phyloP scores from a whole-genome alignment of 2,329 filamentous ascomycete genomes.

The Cladosporium sp. region DNA sequence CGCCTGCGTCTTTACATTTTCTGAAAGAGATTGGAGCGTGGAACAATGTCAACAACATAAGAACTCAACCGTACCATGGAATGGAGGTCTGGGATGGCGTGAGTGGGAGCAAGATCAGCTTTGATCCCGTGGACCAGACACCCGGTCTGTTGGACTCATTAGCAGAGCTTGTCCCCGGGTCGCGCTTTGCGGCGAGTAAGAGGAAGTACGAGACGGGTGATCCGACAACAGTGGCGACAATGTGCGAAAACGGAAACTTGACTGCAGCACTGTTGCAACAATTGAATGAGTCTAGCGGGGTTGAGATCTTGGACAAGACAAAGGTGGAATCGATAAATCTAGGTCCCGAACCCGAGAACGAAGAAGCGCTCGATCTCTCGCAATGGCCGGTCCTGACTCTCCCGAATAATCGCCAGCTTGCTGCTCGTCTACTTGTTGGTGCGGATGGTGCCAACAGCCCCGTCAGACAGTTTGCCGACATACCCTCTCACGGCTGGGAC shows the following conservation, averaged over 20 bases:
- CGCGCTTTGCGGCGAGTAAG: slow-evolving; percentile 16
- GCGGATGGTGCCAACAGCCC: slow-evolving; percentile 94
- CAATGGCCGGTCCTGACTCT: slow-evolving; percentile 83
- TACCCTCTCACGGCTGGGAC: slow-evolving; percentile 84
- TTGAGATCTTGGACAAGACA: slow-evolving; percentile 68
- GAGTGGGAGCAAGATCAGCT: slow-evolving; percentile 78
- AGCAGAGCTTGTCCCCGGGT: slow-evolving; percentile 25
- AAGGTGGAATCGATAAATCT: slow-evolving; percentile 74
- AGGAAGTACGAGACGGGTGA: slow-evolving; percentile 20
- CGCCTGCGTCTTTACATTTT: slow-evolving; percentile 78
- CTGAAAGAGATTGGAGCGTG: slow-evolving; percentile 76
- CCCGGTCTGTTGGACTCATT: slow-evolving; percentile 23
- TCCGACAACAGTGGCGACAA: slow-evolving; percentile 67
- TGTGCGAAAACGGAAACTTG: slow-evolving; percentile 92
- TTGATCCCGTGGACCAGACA: slow-evolving; percentile 39
- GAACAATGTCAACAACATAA: slow-evolving; percentile 63
- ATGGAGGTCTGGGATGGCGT: slow-evolving; percentile 99
- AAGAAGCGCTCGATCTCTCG: slow-evolving; percentile 61
- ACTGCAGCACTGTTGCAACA: slow-evolving; percentile 63
- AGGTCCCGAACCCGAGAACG: slow-evolving; percentile 54
- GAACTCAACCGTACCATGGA: slow-evolving; percentile 82
- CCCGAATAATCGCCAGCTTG: slow-evolving; percentile 56
- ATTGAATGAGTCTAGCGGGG: slow-evolving; percentile 54
- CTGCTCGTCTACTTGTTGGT: slow-evolving; percentile 79
- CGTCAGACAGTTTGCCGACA: slow-evolving; percentile 81